Conservation (phyloP, 164 flowering plant species). For the Aristolochia californica region DNA sequence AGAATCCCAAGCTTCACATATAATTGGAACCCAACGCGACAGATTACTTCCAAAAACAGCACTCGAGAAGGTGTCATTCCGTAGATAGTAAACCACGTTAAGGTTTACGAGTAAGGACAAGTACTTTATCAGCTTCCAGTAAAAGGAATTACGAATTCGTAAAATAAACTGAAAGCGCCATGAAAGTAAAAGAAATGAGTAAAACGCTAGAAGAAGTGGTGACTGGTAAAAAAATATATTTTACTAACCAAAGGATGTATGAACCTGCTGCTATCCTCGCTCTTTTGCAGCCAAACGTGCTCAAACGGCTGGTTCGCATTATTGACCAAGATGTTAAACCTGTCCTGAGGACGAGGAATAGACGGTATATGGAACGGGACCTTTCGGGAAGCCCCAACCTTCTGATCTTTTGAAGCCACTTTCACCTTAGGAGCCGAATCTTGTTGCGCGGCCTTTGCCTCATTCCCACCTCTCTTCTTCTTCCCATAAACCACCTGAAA, state of each 20-base stretch:
- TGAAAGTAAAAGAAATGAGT: neutral
- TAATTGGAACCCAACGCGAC: no score
- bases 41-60: no score
- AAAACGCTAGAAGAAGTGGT: no score
- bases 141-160: neutral
- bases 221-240: no score
- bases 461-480: slow-evolving; percentile 36
- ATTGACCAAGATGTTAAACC: slow-evolving; percentile 61
- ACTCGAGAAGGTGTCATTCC: no score
- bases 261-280: slow-evolving; percentile 59
- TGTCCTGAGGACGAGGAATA: slow-evolving; percentile 69
- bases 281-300: slow-evolving; percentile 87
- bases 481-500: slow-evolving; percentile 75
- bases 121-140: neutral
- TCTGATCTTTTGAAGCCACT: slow-evolving; percentile 45
- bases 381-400: slow-evolving; percentile 25
- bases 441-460: slow-evolving; percentile 8
- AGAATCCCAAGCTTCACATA: no score
- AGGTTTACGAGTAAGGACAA: neutral
- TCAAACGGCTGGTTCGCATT: slow-evolving; percentile 76
- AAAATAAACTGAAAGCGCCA: neutral
- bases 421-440: slow-evolving; percentile 25
- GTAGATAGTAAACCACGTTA: no score
- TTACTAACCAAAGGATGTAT: slow-evolving; percentile 73
- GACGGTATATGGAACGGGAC: slow-evolving; percentile 83